phyloP scores from a whole-genome alignment of 768 basidiomycete species.

The Lactifluus hygrophoroides region DNA sequence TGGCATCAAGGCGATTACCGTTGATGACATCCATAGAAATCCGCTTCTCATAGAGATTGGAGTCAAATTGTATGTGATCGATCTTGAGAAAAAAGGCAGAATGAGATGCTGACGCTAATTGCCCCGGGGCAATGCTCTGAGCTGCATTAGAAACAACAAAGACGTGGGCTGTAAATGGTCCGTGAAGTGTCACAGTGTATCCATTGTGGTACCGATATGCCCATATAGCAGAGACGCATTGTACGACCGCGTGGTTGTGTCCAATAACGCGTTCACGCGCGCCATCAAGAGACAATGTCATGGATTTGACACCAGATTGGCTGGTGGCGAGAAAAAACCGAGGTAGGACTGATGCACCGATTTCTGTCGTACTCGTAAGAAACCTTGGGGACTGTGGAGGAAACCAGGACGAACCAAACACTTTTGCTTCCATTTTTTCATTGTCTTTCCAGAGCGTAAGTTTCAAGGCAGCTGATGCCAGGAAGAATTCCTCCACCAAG shows the following conservation, averaged over 20 bases:
- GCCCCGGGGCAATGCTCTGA: slow-evolving; percentile 7
- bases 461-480: slow-evolving; percentile 63
- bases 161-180: slow-evolving; percentile 64
- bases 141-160: slow-evolving; percentile 26
- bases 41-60: slow-evolving; percentile 63
- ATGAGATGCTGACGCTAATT: slow-evolving; percentile 12
- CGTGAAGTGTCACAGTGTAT: slow-evolving; percentile 67
- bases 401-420: slow-evolving; percentile 52
- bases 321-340: slow-evolving; percentile 84
- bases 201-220: slow-evolving; percentile 75
- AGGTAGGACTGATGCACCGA: slow-evolving; percentile 69
- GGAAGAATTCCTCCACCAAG: slow-evolving; percentile 62
- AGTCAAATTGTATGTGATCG: slow-evolving; percentile 66
- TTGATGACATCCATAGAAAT: slow-evolving; percentile 53
- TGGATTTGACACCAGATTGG: slow-evolving; percentile 77
- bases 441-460: slow-evolving; percentile 87
- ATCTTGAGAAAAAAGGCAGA: slow-evolving; percentile 44
- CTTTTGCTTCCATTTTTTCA: slow-evolving; percentile 67
- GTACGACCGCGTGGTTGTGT: slow-evolving; percentile 42
- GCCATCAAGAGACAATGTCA: slow-evolving; percentile 69
- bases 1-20: slow-evolving; percentile 39
- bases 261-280: slow-evolving; percentile 57
- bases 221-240: slow-evolving; percentile 70
- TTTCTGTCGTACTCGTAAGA: slow-evolving; percentile 40
- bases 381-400: background rate